Percentiles rank a stretch among this genome's conserved stretches.
These are phyloP conservation scores for Knufia petricola DNA, from an alignment of 2,329 filamentous ascomycete species.

Conservation along the genomic window DNA sequence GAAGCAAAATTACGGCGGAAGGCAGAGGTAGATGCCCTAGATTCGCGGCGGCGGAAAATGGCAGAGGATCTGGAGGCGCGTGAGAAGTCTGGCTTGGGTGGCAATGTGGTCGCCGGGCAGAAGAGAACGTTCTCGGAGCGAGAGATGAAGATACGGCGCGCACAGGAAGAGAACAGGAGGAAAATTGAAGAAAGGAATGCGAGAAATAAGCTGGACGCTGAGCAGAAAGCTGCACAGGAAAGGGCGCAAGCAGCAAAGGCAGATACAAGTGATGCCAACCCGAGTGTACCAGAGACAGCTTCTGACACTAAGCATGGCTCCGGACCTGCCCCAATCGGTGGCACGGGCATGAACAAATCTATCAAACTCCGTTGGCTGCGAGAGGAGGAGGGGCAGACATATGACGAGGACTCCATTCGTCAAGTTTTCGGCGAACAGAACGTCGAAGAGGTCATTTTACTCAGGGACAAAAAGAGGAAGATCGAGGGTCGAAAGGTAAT, in stretches of 20 bases:
- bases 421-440: constrained; percentile 50
- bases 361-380: constrained; percentile 49
- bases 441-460: constrained; percentile 45
- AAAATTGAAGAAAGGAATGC: constrained; percentile 41
- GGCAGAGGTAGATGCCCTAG: constrained; percentile 62
- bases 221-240: constrained; percentile 35
- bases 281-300: constrained; percentile 32
- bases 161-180: constrained; percentile 45
- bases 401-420: constrained; percentile 40
- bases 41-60: constrained; percentile 62
- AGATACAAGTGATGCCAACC: constrained; percentile 26
- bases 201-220: constrained; percentile 35
- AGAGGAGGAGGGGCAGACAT: constrained; percentile 36
- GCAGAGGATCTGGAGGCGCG: constrained; percentile 76
- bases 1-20: constrained; percentile 61
- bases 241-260: constrained; percentile 27
- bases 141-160: constrained; percentile 43
- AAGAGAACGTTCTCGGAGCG: constrained; percentile 48
- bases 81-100: constrained; percentile 47
- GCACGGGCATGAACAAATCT: constrained; percentile 40
- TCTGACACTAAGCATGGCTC: constrained; percentile 26
- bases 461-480: constrained; percentile 45
- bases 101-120: constrained; percentile 38
- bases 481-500: constrained; percentile 43
- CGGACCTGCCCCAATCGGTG: constrained; percentile 20